Percentiles rank a stretch among this genome's conserved stretches.
Conservation (phyloP, 192 early-diverging fungal genomes). For the Phlyctochytrium arcticum region DNA sequence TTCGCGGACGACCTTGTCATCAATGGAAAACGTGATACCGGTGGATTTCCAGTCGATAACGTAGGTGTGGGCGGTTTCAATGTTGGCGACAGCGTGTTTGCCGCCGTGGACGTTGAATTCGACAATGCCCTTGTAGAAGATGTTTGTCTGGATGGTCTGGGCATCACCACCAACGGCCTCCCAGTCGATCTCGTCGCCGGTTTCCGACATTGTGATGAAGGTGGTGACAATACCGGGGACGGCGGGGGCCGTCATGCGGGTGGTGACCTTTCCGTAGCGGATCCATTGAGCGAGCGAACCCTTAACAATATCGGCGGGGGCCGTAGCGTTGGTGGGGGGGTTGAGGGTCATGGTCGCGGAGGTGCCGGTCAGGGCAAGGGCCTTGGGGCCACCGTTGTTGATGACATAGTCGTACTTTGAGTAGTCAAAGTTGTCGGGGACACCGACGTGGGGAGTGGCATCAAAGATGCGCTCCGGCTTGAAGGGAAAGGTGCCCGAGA, state of each 20-base stretch:
- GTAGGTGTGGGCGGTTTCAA: constrained; percentile 9
- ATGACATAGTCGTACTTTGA: background rate
- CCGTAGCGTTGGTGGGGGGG: background rate
- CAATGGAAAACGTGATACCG: constrained; percentile 17
- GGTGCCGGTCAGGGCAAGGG: background rate
- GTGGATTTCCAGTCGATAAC: constrained; percentile 31
- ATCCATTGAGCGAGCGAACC: constrained; percentile 22
- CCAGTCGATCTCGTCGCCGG: constrained; percentile 47
- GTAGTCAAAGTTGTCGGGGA: background rate
- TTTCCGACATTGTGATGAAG: constrained; percentile 38
- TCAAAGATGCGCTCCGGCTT: background rate
- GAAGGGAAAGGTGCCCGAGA: background rate
- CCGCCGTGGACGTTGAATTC: constrained; percentile 8
- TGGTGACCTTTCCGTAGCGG: constrained; percentile 26
- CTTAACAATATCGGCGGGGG: constrained; percentile 2
- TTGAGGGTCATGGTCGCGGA: background rate
- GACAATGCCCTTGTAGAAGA: constrained; percentile 34
- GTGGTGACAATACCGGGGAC: constrained; percentile 29
- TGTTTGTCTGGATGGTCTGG: constrained; percentile 25
- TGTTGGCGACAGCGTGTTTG: background rate
- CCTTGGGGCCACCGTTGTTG: background rate
- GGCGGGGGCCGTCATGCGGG: constrained; percentile 9
- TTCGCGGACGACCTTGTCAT: constrained; percentile 18
- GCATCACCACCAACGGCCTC: constrained; percentile 30
- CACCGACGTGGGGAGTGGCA: background rate